phyloP scores from a whole-genome alignment of 441 rosid genomes.

The Biscutella laevigata region DNA sequence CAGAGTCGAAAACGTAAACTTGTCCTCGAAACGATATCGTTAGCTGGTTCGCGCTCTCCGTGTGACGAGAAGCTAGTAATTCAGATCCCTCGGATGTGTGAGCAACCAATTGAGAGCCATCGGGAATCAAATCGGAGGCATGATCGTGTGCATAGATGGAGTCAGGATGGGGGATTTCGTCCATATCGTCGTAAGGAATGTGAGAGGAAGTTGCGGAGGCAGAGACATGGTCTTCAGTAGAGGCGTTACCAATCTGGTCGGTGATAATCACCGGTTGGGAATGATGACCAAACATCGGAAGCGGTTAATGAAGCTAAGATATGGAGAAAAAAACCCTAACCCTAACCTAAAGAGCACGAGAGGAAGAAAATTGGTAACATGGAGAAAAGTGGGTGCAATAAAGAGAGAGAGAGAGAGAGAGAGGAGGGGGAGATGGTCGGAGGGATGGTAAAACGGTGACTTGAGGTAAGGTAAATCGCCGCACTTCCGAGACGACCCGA shows the following conservation, averaged over 20 bases:
- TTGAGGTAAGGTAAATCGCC: neutral
- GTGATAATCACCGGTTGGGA: slow-evolving; percentile 48
- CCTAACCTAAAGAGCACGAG: slow-evolving; percentile 22
- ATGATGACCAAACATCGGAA: slow-evolving; percentile 51
- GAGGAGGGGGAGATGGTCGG: slow-evolving; percentile 4
- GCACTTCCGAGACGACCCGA: slow-evolving; percentile 12
- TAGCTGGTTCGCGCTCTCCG: slow-evolving; percentile 56
- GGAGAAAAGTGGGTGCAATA: slow-evolving; percentile 3
- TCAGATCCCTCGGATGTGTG: slow-evolving; percentile 27
- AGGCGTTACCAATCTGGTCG: slow-evolving; percentile 32
- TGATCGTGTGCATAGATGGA: slow-evolving; percentile 33
- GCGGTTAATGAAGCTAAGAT: slow-evolving; percentile 18
- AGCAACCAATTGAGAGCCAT: slow-evolving; percentile 49
- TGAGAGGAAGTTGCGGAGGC: slow-evolving; percentile 34
- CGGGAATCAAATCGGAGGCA: slow-evolving; percentile 45
- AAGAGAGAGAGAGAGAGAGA: too few species aligned
- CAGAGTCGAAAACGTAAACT: slow-evolving; percentile 81
- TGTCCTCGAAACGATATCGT: slow-evolving; percentile 92
- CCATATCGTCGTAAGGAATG: slow-evolving; percentile 36
- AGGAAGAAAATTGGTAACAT: slow-evolving; percentile 1
- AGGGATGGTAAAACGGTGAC: slow-evolving; percentile 14
- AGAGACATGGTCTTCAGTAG: slow-evolving; percentile 42
- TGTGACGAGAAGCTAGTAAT: slow-evolving; percentile 29
- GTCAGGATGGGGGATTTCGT: slow-evolving; percentile 30
- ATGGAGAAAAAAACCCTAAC: slow-evolving; percentile 8